Conservation (phyloP, 805 yeast genomes). For the Wickerhamiella slavikovae region DNA sequence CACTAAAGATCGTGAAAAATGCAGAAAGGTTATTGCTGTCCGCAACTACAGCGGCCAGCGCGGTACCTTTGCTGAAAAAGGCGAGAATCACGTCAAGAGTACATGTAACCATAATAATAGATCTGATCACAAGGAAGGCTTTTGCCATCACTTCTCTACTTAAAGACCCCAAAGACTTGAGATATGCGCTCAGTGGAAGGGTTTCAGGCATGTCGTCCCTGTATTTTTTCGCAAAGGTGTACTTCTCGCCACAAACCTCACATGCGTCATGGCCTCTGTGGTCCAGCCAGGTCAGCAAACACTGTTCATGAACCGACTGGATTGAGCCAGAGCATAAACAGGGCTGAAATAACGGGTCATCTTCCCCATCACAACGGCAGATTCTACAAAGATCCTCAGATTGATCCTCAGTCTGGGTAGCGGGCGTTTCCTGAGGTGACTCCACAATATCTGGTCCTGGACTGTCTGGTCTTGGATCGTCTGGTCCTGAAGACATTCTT, state of each 20-base stretch:
- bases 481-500: too few relatives aligned
- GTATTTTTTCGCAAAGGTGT: slow-evolving; percentile 46
- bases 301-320: slow-evolving; percentile 80
- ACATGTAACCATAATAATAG: slow-evolving; percentile 7
- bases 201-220: slow-evolving; percentile 40
- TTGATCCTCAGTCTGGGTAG: neutral
- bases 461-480: neutral
- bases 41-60: neutral
- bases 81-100: neutral
- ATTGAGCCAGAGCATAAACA: slow-evolving; percentile 90
- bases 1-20: slow-evolving; percentile 1
- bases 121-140: slow-evolving; percentile 6
- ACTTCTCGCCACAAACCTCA: slow-evolving; percentile 72
- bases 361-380: slow-evolving; percentile 84
- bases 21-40: neutral
- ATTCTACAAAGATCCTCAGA: slow-evolving; percentile 57
- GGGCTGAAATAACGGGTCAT: slow-evolving; percentile 72
- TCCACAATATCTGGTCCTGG: neutral
- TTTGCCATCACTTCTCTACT: slow-evolving; percentile 4
- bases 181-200: slow-evolving; percentile 30
- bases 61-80: neutral
- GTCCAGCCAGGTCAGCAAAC: slow-evolving; percentile 71
- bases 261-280: slow-evolving; percentile 50
- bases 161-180: neutral
- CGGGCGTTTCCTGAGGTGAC: neutral